These are phyloP conservation scores for Ceriops tagal DNA, from an alignment of 345 rosid genomes.

Conservation along the genomic window DNA sequence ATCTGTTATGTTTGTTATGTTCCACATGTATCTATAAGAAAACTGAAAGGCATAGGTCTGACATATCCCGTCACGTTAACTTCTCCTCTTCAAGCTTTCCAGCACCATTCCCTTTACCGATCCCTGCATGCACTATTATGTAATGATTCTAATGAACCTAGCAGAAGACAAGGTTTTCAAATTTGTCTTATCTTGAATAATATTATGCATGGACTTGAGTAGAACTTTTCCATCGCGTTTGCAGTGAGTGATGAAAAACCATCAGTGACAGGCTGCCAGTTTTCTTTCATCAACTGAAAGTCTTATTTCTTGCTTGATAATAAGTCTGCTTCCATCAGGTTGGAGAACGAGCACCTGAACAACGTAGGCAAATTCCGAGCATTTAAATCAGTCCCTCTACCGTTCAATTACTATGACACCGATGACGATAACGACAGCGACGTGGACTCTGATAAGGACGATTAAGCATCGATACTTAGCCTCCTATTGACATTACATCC, in stretches of 20 bases:
- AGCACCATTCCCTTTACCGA: no score
- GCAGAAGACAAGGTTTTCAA: no score
- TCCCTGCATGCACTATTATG: no score
- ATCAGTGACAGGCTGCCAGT: no score
- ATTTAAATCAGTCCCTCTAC: conserved; percentile 63
- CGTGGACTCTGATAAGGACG: conserved; percentile 15
- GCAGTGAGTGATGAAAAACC: not conserved
- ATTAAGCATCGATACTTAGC: conserved; percentile 6
- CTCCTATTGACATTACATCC: not conserved
- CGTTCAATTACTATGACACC: conserved; percentile 48
- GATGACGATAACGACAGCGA: conserved; percentile 1
- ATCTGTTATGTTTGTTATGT: not conserved
- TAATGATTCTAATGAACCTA: no score
- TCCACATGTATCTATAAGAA: no score
- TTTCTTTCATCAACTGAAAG: no score
- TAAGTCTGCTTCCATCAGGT: conserved; percentile 24
- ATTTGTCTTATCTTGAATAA: no score
- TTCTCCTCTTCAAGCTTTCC: no score
- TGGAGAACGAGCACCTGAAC: conserved; percentile 78
- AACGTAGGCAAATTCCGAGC: conserved; percentile 66
- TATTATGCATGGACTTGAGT: not conserved
- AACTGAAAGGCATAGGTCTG: no score
- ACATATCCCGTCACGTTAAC: no score
- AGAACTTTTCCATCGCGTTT: not conserved
- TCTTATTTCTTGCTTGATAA: not conserved